Base-by-base conservation (phyloP, 1,139 yeast species). In the Cylindricascospora bacillispora region DNA sequence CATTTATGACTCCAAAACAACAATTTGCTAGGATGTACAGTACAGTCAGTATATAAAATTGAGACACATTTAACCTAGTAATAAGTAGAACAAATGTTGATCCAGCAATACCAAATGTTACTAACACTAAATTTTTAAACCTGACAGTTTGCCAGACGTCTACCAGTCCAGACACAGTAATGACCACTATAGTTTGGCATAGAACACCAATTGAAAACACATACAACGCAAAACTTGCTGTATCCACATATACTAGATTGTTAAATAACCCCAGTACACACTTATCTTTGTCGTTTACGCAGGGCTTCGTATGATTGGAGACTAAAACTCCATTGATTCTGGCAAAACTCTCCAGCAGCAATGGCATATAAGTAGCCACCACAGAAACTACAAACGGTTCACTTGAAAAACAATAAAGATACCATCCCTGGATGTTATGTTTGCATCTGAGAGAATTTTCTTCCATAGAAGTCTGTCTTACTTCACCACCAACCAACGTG, bases 351-450 rank as follows among this genome's bases (percentile, higher is more conserved):
- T 76, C 82, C 19, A 77, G 54, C 6, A 76, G 49, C 14, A 77
- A 53, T 0, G 85, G 85, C 6, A 76, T 73, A 46, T 73, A 77
- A 0, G 83, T 75, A 1, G 83, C 74, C 5, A 77, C 74, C 2
- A 76, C 82, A 22, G 78, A 69, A 4, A 77, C 85, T 6, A 74
- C 65, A 45, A 75, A 77, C 0, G 86, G 85, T 45, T 77, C 85
- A 21, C 79, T 70, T 1, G 83, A 81, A 66, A 77, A 72, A 1
- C 74, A 60, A 40, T 70, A 73, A 6, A 71, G 54, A 39, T 66
- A 64, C 75, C 74, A 67, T 2, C 72, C 73, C 24, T 52, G 40
- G 2, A 66, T 52, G 37, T 66, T 69, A 12, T 45, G 34, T 6
- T 40, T 44, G 0, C n/a, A n/a, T n/a, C n/a, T n/a, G n/a, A n/a